Percentiles rank a stretch among this genome's conserved stretches.
These are phyloP conservation scores for Albugo candida DNA, from an alignment of 352 stramenopile species.

Conservation along the genomic window DNA sequence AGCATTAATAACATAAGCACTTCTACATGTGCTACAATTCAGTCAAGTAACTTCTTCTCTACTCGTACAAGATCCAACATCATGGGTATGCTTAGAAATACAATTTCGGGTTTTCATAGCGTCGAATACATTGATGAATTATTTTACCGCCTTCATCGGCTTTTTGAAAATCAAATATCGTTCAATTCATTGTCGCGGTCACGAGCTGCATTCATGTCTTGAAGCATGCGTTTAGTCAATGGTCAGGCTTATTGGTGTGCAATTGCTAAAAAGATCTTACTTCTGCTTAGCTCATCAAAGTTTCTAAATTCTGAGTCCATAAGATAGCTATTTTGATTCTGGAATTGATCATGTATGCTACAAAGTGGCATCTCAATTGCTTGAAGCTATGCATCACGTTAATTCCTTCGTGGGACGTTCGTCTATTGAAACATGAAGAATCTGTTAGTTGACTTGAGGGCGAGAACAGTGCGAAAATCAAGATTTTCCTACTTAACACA, in stretches of 20 bases:
- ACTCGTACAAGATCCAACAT: too few species aligned
- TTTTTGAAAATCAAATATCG: conserved; percentile 41
- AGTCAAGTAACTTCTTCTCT: too few species aligned
- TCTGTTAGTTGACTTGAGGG: too few species aligned
- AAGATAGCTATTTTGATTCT: conserved; percentile 23
- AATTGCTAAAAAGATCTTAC: conserved; percentile 49
- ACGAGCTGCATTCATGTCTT: background rate
- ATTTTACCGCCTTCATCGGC: conserved; percentile 43
- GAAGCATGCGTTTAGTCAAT: conserved; percentile 25
- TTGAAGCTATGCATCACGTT: conserved; percentile 14
- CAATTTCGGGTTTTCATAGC: conserved; percentile 6
- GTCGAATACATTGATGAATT: conserved; percentile 18
- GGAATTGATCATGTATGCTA: conserved; percentile 36
- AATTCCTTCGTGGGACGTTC: too few species aligned
- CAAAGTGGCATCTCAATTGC: conserved; percentile 36
- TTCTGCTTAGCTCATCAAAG: too few species aligned
- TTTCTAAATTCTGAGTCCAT: conserved; percentile 6
- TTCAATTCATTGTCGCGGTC: too few species aligned
- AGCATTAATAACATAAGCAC: too few species aligned
- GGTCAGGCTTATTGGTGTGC: conserved; percentile 51
- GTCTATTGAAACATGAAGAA: too few species aligned
- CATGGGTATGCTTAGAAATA: too few species aligned
- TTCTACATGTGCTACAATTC: too few species aligned
- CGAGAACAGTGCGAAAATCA: too few species aligned
- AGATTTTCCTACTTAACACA: too few species aligned